These are phyloP conservation scores for Macrophomina tecta DNA, from an alignment of 2,329 filamentous ascomycete genomes.

Conservation along the genomic window DNA sequence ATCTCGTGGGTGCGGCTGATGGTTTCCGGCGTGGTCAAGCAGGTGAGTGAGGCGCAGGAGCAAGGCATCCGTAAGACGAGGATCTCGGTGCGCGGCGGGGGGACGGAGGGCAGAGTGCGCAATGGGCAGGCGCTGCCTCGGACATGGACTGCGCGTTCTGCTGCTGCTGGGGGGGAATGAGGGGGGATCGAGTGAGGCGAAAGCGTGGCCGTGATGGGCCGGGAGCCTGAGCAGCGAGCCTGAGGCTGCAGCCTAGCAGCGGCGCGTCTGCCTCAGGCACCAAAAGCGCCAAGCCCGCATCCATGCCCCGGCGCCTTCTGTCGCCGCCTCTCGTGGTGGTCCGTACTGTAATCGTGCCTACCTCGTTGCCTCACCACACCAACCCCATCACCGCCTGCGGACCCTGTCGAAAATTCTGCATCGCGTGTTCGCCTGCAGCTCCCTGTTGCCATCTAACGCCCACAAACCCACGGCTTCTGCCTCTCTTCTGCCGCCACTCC, in stretches of 20 bases:
- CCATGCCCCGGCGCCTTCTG: neutral
- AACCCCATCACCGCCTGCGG: conserved; percentile 11
- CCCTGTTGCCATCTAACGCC: neutral
- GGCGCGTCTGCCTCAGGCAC: neutral
- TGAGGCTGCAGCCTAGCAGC: neutral
- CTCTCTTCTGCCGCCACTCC: conserved; percentile 28
- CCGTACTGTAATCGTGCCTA: conserved; percentile 20
- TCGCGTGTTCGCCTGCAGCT: conserved; percentile 34
- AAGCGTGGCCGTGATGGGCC: neutral
- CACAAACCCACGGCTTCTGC: conserved; percentile 10
- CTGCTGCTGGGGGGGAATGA: neutral
- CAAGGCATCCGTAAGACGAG: neutral
- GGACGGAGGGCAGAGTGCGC: neutral
- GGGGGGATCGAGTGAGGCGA: neutral
- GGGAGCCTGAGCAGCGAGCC: too few relatives aligned
- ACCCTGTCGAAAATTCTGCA: conserved; percentile 34
- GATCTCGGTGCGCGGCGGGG: neutral
- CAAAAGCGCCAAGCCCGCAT: conserved; percentile 8
- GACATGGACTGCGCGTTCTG: neutral
- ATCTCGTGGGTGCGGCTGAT: neutral
- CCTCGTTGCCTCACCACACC: conserved; percentile 11
- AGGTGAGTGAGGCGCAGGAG: neutral
- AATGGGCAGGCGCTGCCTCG: neutral
- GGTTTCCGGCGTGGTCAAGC: neutral
- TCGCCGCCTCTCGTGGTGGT: conserved; percentile 20